Conservation (phyloP, 192 early-diverging fungal genomes). For the Coemansia sp. region DNA sequence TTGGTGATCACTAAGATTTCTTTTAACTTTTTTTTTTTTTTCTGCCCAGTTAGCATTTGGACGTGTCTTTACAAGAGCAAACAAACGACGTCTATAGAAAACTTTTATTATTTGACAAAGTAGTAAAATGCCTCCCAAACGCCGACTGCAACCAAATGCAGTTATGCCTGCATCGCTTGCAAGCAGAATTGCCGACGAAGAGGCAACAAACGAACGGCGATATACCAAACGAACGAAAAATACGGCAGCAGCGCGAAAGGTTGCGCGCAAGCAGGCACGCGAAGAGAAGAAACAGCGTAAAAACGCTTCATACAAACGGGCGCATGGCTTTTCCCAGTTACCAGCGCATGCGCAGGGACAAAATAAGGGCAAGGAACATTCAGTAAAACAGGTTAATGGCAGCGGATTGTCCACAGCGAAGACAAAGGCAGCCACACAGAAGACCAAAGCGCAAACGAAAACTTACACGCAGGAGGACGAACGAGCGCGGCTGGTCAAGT, state of each 20-base stretch:
- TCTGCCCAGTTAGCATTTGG: background rate
- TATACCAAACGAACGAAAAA: constrained; percentile 44
- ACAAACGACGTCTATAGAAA: background rate
- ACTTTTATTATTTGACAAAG: background rate
- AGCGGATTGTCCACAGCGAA: background rate
- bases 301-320: constrained; percentile 27
- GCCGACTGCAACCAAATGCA: constrained; percentile 39
- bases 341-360: background rate
- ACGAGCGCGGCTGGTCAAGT: constrained; percentile 42
- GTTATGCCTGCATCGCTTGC: constrained; percentile 29
- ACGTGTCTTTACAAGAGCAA: constrained; percentile 5
- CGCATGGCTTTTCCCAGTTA: constrained; percentile 9
- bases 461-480: constrained; percentile 24
- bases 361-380: constrained; percentile 1
- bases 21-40: background rate
- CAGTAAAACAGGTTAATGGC: background rate
- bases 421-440: background rate
- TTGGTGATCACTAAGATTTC: background rate
- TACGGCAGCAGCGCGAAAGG: constrained; percentile 34
- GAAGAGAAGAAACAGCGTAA: constrained; percentile 52
- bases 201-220: constrained; percentile 18
- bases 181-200: constrained; percentile 14
- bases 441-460: background rate
- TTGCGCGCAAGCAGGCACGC: constrained; percentile 53
- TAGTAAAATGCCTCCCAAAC: constrained; percentile 35